A percentile compares a stretch with the other conserved stretches of the same genome.
Evolutionary conservation across 192 early-diverging fungal species (phyloP).

Genomic region (Coemansia sp.): DNA sequence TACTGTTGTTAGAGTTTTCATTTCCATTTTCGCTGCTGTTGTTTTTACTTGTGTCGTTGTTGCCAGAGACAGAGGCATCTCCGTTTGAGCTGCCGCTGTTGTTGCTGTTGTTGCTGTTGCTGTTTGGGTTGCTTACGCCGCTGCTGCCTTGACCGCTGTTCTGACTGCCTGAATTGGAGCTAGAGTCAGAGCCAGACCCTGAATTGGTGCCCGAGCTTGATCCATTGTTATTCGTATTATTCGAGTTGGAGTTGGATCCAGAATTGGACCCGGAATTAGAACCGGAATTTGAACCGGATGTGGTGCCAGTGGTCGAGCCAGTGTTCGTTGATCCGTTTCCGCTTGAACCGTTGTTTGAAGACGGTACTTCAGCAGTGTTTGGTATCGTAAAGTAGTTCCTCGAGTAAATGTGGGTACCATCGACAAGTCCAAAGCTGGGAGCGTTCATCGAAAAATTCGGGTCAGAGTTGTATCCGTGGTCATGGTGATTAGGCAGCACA

Average conservation of each 20-base stretch:
- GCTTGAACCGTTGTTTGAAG: no score
- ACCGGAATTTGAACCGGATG: background rate
- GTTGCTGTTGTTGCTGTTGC: background rate
- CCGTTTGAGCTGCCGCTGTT: background rate
- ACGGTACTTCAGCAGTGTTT: background rate
- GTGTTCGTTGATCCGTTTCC: no score
- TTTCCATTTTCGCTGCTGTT: background rate
- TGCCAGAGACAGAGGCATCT: background rate
- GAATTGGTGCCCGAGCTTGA: background rate
- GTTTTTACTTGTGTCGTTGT: background rate
- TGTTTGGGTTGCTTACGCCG: background rate
- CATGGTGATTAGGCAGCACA: background rate
- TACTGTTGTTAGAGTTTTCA: background rate
- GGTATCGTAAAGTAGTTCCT: background rate
- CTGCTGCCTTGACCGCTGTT: background rate
- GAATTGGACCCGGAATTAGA: background rate
- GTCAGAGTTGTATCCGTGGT: conserved; percentile 7
- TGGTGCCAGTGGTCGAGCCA: background rate
- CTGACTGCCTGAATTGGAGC: background rate
- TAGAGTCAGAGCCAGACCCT: background rate
- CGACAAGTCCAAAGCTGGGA: background rate
- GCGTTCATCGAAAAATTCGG: conserved; percentile 4
- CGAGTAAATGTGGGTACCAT: background rate
- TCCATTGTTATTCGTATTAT: no score
- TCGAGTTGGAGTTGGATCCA: background rate